These are phyloP conservation scores for Parascedosporium putredinis DNA, from an alignment of 2,329 filamentous ascomycete genomes.

Conservation along the genomic window DNA sequence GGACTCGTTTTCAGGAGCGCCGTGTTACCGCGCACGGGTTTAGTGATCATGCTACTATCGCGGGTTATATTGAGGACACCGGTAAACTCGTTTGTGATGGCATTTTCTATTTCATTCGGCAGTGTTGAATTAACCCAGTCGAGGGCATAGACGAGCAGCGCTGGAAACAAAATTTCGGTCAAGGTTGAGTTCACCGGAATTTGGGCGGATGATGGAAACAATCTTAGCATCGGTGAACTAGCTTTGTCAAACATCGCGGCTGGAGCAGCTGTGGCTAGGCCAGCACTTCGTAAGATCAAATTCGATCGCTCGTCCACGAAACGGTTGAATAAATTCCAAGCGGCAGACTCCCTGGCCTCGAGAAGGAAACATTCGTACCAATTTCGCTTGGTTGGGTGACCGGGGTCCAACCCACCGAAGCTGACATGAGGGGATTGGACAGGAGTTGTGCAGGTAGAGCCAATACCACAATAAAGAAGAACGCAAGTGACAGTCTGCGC, in stretches of 20 bases:
- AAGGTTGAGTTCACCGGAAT: not conserved
- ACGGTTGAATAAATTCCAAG: not conserved
- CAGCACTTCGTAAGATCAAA: not conserved
- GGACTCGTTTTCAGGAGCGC: not conserved
- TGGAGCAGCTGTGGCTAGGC: not conserved
- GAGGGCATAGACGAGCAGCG: not conserved
- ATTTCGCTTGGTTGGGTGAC: not conserved
- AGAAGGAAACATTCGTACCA: not conserved
- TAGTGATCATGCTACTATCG: not conserved
- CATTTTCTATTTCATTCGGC: not conserved
- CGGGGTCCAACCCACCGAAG: not conserved
- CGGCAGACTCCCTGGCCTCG: not conserved
- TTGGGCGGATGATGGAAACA: not conserved
- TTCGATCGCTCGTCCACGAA: not conserved
- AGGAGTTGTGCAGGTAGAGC: not conserved
- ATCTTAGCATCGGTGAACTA: not conserved
- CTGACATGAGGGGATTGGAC: not conserved
- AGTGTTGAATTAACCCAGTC: not conserved
- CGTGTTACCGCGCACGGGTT: not conserved
- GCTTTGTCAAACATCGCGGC: not conserved
- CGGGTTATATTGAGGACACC: not conserved
- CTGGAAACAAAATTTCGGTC: not conserved
- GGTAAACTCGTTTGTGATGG: not conserved
- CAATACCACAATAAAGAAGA: not conserved
- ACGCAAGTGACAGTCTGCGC: not conserved